A percentile compares a stretch with the other conserved stretches of the same genome.
Evolutionary conservation across 176 grass and related monocot species (phyloP).

Genomic region (Zea luxurians): DNA sequence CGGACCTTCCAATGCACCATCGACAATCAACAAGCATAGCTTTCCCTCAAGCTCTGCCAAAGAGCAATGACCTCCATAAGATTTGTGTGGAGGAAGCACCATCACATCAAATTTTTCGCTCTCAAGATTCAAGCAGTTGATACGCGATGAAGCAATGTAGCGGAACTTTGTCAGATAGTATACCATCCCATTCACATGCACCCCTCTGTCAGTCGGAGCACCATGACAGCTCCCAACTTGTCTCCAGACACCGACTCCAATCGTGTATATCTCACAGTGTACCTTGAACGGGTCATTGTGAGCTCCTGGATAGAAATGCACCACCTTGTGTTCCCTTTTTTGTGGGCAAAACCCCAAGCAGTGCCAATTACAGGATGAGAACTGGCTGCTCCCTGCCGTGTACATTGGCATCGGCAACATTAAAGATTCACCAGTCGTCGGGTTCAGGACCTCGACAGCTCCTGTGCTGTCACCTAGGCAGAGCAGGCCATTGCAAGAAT

Average conservation of each 20-base stretch:
- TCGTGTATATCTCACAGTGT: conserved; percentile 44
- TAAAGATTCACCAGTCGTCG: conserved; percentile 41
- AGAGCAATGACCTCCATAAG: conserved; percentile 57
- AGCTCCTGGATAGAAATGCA: conserved; percentile 47
- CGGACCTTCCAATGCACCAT: conserved; percentile 42
- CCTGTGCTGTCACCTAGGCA: conserved; percentile 52
- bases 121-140: conserved; percentile 56
- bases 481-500: conserved; percentile 55
- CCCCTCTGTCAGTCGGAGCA: conserved; percentile 49
- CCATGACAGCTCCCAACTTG: conserved; percentile 39
- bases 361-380: conserved; percentile 56
- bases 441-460: conserved; percentile 51
- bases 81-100: conserved; percentile 50
- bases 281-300: conserved; percentile 38
- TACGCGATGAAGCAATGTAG: conserved; percentile 54
- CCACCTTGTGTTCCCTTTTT: conserved; percentile 54
- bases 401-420: conserved; percentile 36
- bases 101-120: conserved; percentile 40
- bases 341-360: conserved; percentile 49
- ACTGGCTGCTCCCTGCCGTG: conserved; percentile 58
- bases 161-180: conserved; percentile 59
- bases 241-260: conserved; percentile 41
- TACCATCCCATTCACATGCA: conserved; percentile 49
- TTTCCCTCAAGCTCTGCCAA: conserved; percentile 50
- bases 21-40: conserved; percentile 55